Percentiles rank a stretch among this genome's conserved stretches.
Evolutionary conservation across 2,329 filamentous ascomycete genomes (phyloP).

Genomic region (Trichophyton simii): DNA sequence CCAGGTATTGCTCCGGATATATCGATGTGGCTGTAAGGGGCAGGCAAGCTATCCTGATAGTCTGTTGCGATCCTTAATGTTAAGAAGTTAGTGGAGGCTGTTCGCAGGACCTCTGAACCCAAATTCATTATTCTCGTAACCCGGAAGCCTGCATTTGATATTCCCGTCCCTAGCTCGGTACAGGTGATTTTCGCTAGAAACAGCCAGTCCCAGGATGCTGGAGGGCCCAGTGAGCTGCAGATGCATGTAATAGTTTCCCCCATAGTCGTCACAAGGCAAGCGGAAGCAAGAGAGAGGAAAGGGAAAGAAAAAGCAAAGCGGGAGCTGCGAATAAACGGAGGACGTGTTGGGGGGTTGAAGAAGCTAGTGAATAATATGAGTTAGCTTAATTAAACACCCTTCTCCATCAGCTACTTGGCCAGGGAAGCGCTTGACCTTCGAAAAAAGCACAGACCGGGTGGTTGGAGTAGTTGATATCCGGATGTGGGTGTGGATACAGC

Average conservation of each 20-base stretch:
- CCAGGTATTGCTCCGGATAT: not conserved
- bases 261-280: not conserved
- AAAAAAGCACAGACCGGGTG: not conserved
- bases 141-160: not conserved
- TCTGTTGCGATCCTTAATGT: not conserved
- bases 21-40: not conserved
- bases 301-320: not conserved
- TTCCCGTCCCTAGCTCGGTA: not conserved
- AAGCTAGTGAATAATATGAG: too few relatives aligned
- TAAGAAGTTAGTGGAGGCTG: not conserved
- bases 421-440: not conserved
- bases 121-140: not conserved
- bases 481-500: too few relatives aligned
- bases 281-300: not conserved
- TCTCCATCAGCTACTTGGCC: not conserved
- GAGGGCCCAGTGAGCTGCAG: not conserved
- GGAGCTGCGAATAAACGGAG: not conserved
- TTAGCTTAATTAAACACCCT: not conserved
- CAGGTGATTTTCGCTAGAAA: not conserved
- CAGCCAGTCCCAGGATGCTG: not conserved
- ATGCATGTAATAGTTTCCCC: not conserved
- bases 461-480: too few relatives aligned
- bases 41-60: not conserved
- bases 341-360: not conserved
- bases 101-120: not conserved